These are phyloP conservation scores for Blastomyces gilchristii DNA, from an alignment of 2,329 filamentous ascomycete species.

Conservation along the genomic window DNA sequence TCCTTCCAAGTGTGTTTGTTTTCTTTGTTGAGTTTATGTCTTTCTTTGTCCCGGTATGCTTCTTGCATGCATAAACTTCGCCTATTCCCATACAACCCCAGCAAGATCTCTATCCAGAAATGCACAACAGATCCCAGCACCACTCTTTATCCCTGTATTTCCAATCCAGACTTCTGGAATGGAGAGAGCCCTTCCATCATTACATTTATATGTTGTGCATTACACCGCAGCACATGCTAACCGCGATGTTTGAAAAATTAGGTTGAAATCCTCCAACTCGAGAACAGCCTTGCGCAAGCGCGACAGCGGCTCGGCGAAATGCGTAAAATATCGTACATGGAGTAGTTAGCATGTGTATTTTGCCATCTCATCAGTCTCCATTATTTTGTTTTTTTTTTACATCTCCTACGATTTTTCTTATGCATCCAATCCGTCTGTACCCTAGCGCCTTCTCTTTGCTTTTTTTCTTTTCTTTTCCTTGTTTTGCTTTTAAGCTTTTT, in stretches of 20 bases:
- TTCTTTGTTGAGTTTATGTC: neutral
- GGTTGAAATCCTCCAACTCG: conserved; percentile 95
- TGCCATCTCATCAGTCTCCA: neutral
- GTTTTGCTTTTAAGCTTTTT: neutral
- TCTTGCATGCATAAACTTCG: conserved; percentile 1
- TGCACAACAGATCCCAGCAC: neutral
- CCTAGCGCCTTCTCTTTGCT: neutral
- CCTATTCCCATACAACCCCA: neutral
- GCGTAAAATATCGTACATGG: conserved; percentile 91
- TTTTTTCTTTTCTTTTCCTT: neutral
- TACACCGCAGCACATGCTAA: conserved; percentile 11
- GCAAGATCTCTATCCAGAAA: neutral
- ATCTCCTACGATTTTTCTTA: neutral
- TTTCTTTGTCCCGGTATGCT: conserved; percentile 5
- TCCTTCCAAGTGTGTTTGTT: conserved; percentile 4
- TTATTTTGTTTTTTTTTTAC: neutral
- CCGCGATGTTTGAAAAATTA: conserved; percentile 28
- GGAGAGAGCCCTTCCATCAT: neutral
- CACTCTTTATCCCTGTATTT: neutral
- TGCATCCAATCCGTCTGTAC: neutral
- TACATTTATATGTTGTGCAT: neutral
- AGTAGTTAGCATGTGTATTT: conserved; percentile 40
- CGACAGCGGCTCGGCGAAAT: conserved; percentile 85
- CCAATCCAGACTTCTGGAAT: neutral
- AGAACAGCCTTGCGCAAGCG: conserved; percentile 72